phyloP scores from a whole-genome alignment of 2,329 filamentous ascomycete genomes.

The Clonostachys rosea region DNA sequence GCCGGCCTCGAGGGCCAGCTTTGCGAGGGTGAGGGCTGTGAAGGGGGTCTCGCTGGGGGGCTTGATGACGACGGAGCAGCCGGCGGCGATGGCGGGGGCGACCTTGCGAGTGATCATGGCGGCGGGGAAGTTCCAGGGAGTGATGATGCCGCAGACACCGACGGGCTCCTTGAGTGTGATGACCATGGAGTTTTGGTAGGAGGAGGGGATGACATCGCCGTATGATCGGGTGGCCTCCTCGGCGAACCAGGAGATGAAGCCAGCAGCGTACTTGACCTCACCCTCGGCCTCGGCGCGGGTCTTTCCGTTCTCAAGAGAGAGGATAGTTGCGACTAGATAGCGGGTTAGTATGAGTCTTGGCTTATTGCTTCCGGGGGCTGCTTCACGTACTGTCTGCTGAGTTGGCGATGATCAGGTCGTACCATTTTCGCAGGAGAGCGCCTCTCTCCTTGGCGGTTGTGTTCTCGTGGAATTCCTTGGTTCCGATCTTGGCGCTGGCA shows the following conservation, averaged over 20 bases:
- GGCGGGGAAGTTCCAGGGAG: constrained; percentile 50
- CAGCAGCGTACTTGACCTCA: constrained; percentile 52
- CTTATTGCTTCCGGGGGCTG: neutral
- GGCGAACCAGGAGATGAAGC: constrained; percentile 60
- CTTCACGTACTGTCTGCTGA: constrained; percentile 47
- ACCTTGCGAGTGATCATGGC: constrained; percentile 20
- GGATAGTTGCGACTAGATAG: constrained; percentile 38
- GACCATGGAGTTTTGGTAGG: constrained; percentile 53
- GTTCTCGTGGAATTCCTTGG: neutral
- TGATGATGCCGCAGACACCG: constrained; percentile 11
- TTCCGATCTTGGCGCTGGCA: neutral
- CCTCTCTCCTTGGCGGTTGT: neutral
- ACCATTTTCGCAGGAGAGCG: constrained; percentile 59
- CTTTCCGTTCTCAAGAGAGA: constrained; percentile 69
- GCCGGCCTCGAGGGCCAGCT: constrained; percentile 74
- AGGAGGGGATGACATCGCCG: constrained; percentile 58
- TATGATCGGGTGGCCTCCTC: constrained; percentile 51
- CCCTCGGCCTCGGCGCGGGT: constrained; percentile 55
- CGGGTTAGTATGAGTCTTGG: neutral
- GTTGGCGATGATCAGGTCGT: constrained; percentile 61
- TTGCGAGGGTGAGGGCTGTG: constrained; percentile 75
- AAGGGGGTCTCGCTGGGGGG: constrained; percentile 83
- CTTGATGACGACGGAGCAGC: constrained; percentile 76
- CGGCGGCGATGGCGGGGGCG: constrained; percentile 54
- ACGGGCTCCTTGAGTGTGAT: constrained; percentile 59